Conservation (phyloP, 768 basidiomycete species). For the Serendipita sp. region DNA sequence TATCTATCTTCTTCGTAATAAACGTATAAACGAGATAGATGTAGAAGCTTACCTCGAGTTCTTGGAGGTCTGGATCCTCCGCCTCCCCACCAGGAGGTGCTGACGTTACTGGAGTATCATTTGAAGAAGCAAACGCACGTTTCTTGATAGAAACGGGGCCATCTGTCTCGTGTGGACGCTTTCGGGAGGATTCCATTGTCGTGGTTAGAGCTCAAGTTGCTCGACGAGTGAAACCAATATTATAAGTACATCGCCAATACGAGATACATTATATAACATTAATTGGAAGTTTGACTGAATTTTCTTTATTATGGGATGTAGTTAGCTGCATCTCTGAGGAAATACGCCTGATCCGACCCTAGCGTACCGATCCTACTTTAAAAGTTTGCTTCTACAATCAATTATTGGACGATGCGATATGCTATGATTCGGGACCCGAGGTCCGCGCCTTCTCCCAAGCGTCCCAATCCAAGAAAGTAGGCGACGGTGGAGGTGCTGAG, state of each 20-base stretch:
- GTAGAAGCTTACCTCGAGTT: slow-evolving; percentile 38
- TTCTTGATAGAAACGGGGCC: slow-evolving; percentile 16
- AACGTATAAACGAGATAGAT: slow-evolving; percentile 8
- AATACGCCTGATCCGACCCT: too few relatives aligned
- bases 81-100: slow-evolving; percentile 14
- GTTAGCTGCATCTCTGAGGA: too few relatives aligned
- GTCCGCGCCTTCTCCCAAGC: too few relatives aligned
- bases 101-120: slow-evolving; percentile 12
- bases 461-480: too few relatives aligned
- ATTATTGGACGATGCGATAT: too few relatives aligned
- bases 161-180: slow-evolving; percentile 11
- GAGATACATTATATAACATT: too few relatives aligned
- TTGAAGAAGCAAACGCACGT: slow-evolving; percentile 15
- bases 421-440: too few relatives aligned
- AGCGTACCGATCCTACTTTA: too few relatives aligned
- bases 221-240: not conserved
- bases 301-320: too few relatives aligned
- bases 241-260: not conserved
- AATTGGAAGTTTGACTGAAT: too few relatives aligned
- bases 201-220: slow-evolving; percentile 1
- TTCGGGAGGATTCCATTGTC: slow-evolving; percentile 7
- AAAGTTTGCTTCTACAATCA: too few relatives aligned
- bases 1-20: not conserved
- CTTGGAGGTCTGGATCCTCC: not conserved
- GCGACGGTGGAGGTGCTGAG: too few relatives aligned